Evolutionary conservation across 768 basidiomycete genomes (phyloP).

Genomic region (Serendipita indica): DNA sequence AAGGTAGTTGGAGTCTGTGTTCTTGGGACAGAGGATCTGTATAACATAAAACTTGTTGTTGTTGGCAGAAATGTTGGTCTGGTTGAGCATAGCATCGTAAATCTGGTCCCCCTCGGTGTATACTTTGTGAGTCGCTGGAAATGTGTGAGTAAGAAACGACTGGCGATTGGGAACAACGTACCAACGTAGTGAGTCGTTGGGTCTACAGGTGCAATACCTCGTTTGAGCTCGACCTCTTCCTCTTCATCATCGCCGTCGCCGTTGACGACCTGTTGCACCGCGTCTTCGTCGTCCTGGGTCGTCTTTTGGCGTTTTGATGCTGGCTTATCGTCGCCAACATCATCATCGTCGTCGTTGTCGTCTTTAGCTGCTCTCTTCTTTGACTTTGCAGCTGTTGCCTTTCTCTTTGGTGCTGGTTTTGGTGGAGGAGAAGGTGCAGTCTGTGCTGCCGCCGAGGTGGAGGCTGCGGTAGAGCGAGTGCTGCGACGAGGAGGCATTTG

Average conservation of each 20-base stretch:
- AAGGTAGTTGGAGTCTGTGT: slow-evolving; percentile 23
- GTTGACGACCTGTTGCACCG: slow-evolving; percentile 21
- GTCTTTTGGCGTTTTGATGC: slow-evolving; percentile 13
- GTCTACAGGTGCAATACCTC: slow-evolving; percentile 44
- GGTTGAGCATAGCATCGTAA: slow-evolving; percentile 44
- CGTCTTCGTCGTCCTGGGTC: slow-evolving; percentile 21
- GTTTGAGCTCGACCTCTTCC: slow-evolving; percentile 27
- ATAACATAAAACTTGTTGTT: slow-evolving; percentile 43
- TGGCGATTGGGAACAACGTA: slow-evolving; percentile 21
- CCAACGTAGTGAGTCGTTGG: slow-evolving; percentile 30
- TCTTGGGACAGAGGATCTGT: slow-evolving; percentile 38
- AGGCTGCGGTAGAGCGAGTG: slow-evolving; percentile 11
- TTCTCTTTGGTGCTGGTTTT: slow-evolving; percentile 15
- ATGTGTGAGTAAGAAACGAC: background rate
- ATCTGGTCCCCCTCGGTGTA: slow-evolving; percentile 27
- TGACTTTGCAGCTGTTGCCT: slow-evolving; percentile 16
- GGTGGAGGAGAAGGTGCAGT: slow-evolving; percentile 12
- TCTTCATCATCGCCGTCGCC: slow-evolving; percentile 19
- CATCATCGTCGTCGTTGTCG: slow-evolving; percentile 14
- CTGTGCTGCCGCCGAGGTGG: slow-evolving; percentile 8
- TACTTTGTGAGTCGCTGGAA: slow-evolving; percentile 38
- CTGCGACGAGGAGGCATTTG: slow-evolving; percentile 8
- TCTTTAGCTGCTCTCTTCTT: slow-evolving; percentile 16
- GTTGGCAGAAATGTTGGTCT: slow-evolving; percentile 23
- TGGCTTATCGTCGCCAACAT: slow-evolving; percentile 6